Evolutionary conservation across 140 eudicot genomes (phyloP), one percentile per base, ranked within the genome.

Genomic region (Erigeron philadelphicus): DNA sequence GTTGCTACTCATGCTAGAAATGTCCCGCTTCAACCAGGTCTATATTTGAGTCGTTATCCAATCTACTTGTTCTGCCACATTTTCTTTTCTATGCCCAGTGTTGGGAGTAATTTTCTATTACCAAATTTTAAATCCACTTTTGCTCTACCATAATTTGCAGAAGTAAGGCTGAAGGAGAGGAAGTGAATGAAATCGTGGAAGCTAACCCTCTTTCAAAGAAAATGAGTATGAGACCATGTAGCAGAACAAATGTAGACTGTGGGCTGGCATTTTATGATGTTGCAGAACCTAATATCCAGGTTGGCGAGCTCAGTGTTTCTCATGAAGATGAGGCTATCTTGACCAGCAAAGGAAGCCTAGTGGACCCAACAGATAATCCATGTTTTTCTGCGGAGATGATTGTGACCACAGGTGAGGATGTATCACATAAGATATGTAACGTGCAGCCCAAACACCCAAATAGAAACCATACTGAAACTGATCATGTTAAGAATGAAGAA

Each of bases 101-200:
- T 58, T 23, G 8, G 10, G 21, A 58, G 41, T 23, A 58, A 11
- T 9, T 58, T 9, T 23, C 4, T 58, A 4, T 25, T 1, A 54
- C 61, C 11, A 7, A 54, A 54, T 16, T 6, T 25, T 31, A 9
- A 25, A 60, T 60, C 19, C 9, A 25, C 5, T 68, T 19, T 43
- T 6, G 8, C 5, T 66, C 61, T n/a, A 16, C 1, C 16, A 67
- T 16, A 6, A 66, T 73, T 35, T 64, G 49, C 78, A 75, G 71
- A 5, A 59, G 46, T 49, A 70, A 21, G 67, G 40, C 38, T 58
- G 74, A 65, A 59, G 12, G 47, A 12, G 53, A 40, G 45, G 25
- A 61, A 47, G 59, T n/a, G 7, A 62, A 48, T 23, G 66, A 58
- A 17, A 5, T 5, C 67, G 43, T 67, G 45, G 74, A 53, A 50